Evolutionary conservation across 2,329 filamentous ascomycete species (phyloP), one percentile per base, ranked within the genome.

Genomic region (Penicillium psychrosexuale): DNA sequence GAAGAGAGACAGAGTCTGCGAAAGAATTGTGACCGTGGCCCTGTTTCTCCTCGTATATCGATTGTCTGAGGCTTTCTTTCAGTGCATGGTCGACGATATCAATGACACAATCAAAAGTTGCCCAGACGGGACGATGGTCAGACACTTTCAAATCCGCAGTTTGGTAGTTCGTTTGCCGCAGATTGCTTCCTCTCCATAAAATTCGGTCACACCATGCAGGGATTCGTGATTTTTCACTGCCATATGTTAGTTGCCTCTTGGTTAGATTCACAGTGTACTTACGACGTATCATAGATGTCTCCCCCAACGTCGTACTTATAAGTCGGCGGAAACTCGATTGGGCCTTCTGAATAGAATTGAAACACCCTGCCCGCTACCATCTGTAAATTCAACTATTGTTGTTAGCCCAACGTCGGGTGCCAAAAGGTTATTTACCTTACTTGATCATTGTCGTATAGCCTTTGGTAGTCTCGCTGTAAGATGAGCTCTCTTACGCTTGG

Each of bases 151-250:
- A 78, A 30, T 90, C 86, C 3, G 92, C 91, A 50, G 84, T 87
- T 66, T 90, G 84, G 73, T 99, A 99, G 31, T 89, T 82, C 11
- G 89, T 78, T 70, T 97, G 94, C 39, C 86, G 85, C 34, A 99
- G 81, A 63, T 91, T 92, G 56, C 83, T 78, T 8, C 94, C 94
- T 75, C 92, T 95, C 56, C 90, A 87, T 8, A 99, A 77, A 43
- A 99, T 89, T 36, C 94, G 89, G 73, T 99, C 94, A 57, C 92
- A 97, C 94, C 94, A 99, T 0, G 94, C 94, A 3, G 94, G 94
- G 59, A 97, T 97, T 15, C 94, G 87, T 51, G 88, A 86, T 72
- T 99, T 99, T 67, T 97, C 93, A 46, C 87, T 89, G 47, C 13
- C n/a, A 5, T 31, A n/a, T 33, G 60, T 80, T 55, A 78, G 72